phyloP scores from a whole-genome alignment of 1,284 basidiomycete species.

The Kwoniella shivajii region DNA sequence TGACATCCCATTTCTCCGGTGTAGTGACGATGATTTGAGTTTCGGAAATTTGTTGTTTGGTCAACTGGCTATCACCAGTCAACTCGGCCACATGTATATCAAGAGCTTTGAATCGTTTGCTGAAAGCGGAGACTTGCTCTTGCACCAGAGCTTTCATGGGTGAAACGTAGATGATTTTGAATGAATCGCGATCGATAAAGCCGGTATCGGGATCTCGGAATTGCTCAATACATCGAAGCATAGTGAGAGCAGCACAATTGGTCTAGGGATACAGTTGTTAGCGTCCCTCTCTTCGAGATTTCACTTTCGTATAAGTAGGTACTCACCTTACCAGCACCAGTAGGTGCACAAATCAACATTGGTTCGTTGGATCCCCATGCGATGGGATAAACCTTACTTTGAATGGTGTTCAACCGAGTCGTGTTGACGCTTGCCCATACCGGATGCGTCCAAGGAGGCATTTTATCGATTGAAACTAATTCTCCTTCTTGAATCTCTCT shows the following conservation, averaged over 20 bases:
- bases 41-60: conserved; percentile 94
- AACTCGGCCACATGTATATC: conserved; percentile 91
- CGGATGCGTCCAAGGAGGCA: conserved; percentile 85
- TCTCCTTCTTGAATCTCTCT: conserved; percentile 64
- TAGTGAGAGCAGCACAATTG: conserved; percentile 94
- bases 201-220: conserved; percentile 81
- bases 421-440: conserved; percentile 68
- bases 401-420: conserved; percentile 77
- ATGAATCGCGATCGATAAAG: conserved; percentile 81
- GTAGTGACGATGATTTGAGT: conserved; percentile 99
- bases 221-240: conserved; percentile 84
- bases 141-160: conserved; percentile 99
- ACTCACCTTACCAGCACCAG: conserved; percentile 93
- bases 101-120: conserved; percentile 74
- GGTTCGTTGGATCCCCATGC: conserved; percentile 96
- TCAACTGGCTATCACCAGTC: conserved; percentile 97
- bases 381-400: conserved; percentile 87
- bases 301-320: no score
- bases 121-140: conserved; percentile 95
- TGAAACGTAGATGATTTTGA: conserved; percentile 98
- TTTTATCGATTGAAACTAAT: conserved; percentile 72
- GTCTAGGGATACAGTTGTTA: conserved; percentile 66
- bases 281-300: no score
- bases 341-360: conserved; percentile 93
- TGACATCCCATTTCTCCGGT: conserved; percentile 99